Evolutionary conservation across 306 rosid species (phyloP), one percentile per base, ranked within the genome.

Genomic region (Rosa chinensis): DNA sequence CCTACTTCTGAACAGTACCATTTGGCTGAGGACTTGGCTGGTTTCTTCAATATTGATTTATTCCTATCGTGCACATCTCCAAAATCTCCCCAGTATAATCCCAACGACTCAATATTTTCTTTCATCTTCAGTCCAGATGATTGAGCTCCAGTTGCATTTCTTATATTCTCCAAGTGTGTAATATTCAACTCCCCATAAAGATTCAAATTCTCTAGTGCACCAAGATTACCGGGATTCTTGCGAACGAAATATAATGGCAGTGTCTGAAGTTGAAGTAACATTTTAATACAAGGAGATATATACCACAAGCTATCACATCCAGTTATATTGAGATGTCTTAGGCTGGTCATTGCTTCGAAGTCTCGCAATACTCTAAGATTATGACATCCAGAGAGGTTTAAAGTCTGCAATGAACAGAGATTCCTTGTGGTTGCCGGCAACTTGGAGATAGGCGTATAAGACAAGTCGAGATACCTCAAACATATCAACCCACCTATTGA

Each of bases 391-490:
- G 0, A 0, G 40, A 84, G 21, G 16, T 73, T 84, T 6, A 76
- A 2, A n/a, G 76, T 79, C 20, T 84, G 78, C 25, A 83, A 62
- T 37, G 3, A 12, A 7, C 10, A 8, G 6, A 79, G 11, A 7
- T 72, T 20, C 7, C 4, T 10, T 20, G 40, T 18, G 32, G 18
- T 6, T 0, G 10, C 0, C 0, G 87, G 63, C 8, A 83, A 50
- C 25, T 0, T 4, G 1, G 37, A 2, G 62, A 69, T 4, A 1
- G 3, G 8, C 1, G 69, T 8, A 10, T 25, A 18, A 4, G 73
- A 45, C 8, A 80, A 18, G 48, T 72, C 63, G 5, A 84, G 84
- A 42, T 66, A 80, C 18, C 73, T 80, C 40, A 80, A 66, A 35
- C 74, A 76, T 3, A 40, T 39, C 55, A 77, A 12, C 0, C n/a